Base-by-base conservation (phyloP, 2,329 filamentous ascomycete species). In the Camillea tinctor region DNA sequence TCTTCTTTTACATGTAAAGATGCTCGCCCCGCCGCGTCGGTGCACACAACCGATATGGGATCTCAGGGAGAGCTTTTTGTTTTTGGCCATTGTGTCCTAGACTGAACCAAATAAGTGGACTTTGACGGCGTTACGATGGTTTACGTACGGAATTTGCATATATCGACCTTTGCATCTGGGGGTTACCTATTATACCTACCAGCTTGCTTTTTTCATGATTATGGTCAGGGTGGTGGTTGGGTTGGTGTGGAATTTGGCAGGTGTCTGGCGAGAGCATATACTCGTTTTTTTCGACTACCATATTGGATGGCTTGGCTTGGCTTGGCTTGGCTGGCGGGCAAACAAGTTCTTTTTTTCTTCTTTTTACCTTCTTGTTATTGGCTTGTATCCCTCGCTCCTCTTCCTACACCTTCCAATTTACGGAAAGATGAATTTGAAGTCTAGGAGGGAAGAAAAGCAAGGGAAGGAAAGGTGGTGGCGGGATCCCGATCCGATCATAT, bases 101-200 rank as follows among this genome's bases (percentile, higher is more conserved):
- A 51, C 54, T 66, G 66, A 63, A 62, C 66, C 55, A 56, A 62
- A 54, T 55, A 66, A 53, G 61, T 60, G 58, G 67, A 67, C 63
- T 55, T 65, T 65, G 59, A 68, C 62, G 68, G 63, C 68, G 67
- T 69, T 67, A 71, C 63, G 69, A 71, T 9, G 62, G 56, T 66
- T 67, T 68, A 71, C 64, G 69, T 60, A 69, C 66, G 65, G 60
- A 30, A 67, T 62, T 66, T 65, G 67, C 68, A 69, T 68, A 69
- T 57, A 30, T 30, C 7, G 6, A 9, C 26, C 26, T 30, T 30
- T 7, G 26, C 26, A 9, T 30, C 26, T 30, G 26, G 26, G 2
- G 61, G 62, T 61, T 58, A 59, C 59, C 59, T 60, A 57, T 60
- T 60, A 57, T 59, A 51, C 55, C 61, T 59, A 40, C 54, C 50